A percentile compares a stretch with the other conserved stretches of the same genome.
Evolutionary conservation across 1,284 basidiomycete species (phyloP).

Genomic region (Peniophora sp.): DNA sequence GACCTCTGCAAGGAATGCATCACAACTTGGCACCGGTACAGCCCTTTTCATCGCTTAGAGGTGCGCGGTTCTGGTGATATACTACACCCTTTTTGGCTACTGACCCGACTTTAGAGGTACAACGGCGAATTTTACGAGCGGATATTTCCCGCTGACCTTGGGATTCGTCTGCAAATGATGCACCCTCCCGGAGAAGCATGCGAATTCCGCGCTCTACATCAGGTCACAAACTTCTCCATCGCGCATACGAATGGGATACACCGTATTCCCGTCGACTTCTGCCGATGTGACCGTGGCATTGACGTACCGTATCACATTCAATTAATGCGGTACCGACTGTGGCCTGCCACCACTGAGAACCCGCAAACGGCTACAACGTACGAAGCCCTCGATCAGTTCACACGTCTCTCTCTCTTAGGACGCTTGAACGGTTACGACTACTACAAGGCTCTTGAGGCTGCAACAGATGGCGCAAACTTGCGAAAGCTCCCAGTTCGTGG

Average conservation of each 20-base stretch:
- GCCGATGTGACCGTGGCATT: background rate
- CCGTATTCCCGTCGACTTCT: slow-evolving; percentile 2
- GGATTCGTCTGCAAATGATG: background rate
- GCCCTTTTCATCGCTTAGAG: background rate
- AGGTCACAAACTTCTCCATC: slow-evolving; percentile 1
- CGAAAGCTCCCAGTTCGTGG: background rate
- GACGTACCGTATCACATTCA: background rate
- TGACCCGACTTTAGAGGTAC: background rate
- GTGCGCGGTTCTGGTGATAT: no score
- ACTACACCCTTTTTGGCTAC: no score
- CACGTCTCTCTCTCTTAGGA: background rate
- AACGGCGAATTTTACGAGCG: background rate
- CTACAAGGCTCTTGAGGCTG: background rate
- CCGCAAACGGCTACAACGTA: slow-evolving; percentile 7
- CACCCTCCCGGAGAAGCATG: background rate
- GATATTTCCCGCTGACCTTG: background rate
- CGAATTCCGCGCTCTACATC: background rate
- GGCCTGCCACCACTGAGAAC: background rate
- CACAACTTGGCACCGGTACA: background rate
- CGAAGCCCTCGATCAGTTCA: slow-evolving; percentile 2
- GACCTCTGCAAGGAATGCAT: background rate
- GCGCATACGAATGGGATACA: slow-evolving; percentile 4
- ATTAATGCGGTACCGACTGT: background rate
- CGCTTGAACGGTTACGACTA: background rate
- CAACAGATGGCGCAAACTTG: background rate